Percentiles rank a stretch among this genome's conserved stretches.
Evolutionary conservation across 1,284 basidiomycete species (phyloP).

Genomic region (Leccinum fuscescens): DNA sequence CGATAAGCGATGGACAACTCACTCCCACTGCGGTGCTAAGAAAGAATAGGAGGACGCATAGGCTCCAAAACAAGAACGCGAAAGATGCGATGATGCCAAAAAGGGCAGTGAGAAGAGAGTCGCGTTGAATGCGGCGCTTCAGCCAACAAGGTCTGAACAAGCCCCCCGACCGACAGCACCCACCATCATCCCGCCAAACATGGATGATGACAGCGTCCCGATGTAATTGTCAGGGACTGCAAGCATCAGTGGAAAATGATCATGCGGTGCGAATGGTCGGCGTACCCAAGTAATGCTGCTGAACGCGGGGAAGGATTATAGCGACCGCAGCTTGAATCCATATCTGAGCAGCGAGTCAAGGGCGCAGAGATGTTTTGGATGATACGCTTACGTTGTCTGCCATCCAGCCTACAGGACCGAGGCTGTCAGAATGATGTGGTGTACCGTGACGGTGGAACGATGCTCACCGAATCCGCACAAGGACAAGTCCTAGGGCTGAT

Average conservation of each 20-base stretch:
- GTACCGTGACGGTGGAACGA: background rate
- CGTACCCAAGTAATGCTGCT: constrained; percentile 78
- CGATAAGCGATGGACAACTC: no score
- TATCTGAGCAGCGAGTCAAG: constrained; percentile 59
- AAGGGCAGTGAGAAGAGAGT: constrained; percentile 84
- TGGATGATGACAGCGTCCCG: constrained; percentile 73
- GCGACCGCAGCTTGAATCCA: constrained; percentile 83
- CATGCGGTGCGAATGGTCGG: constrained; percentile 10
- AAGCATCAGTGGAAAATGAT: constrained; percentile 17
- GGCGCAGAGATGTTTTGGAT: constrained; percentile 12
- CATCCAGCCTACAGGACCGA: constrained; percentile 62
- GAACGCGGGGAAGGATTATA: constrained; percentile 90
- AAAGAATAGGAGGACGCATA: no score
- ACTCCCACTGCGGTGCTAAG: no score
- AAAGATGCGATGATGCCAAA: constrained; percentile 55
- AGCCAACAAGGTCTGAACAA: constrained; percentile 80
- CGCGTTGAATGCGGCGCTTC: constrained; percentile 87
- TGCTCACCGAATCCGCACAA: constrained; percentile 82
- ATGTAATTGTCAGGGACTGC: constrained; percentile 73
- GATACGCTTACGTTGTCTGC: constrained; percentile 72
- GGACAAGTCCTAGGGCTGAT: constrained; percentile 41
- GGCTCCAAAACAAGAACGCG: no score
- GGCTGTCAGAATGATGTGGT: background rate
- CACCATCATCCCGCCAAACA: constrained; percentile 95
- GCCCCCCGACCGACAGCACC: constrained; percentile 92